Evolutionary conservation across 177 flowering plant genomes (phyloP).

Genomic region (Vitis hybrid): DNA sequence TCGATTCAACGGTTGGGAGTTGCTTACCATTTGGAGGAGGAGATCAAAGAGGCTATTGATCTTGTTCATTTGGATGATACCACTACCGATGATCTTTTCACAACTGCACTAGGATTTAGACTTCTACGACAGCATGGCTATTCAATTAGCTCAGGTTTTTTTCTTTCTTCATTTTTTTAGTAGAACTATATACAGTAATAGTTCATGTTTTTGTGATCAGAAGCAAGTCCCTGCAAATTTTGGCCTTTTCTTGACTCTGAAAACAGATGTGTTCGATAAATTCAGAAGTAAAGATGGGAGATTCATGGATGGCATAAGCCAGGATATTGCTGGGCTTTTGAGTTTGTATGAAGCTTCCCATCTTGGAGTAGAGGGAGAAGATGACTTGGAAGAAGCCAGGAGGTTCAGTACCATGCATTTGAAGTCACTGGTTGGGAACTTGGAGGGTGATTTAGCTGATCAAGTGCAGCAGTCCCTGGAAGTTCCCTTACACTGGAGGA

Average conservation of each 20-base stretch:
- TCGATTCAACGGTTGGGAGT: constrained; percentile 22
- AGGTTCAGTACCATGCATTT: constrained; percentile 13
- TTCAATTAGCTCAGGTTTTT: constrained; percentile 15
- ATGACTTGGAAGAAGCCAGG: constrained; percentile 29
- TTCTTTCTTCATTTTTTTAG: no score
- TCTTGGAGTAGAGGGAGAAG: constrained; percentile 21
- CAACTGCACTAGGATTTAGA: constrained; percentile 19
- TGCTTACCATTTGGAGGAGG: constrained; percentile 25
- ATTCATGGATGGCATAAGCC: constrained; percentile 16
- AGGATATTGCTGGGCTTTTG: constrained; percentile 24
- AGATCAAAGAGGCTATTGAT: constrained; percentile 12
- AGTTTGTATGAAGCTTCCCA: constrained; percentile 38
- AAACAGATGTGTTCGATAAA: constrained; percentile 25
- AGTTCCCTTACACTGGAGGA: constrained; percentile 27
- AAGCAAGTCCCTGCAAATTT: no score
- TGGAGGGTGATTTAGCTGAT: constrained; percentile 3
- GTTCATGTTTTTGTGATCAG: no score
- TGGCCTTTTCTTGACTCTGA: no score
- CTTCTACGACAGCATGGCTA: constrained; percentile 14
- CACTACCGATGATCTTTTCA: constrained; percentile 3
- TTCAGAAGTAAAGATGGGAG: constrained; percentile 19
- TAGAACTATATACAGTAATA: no score
- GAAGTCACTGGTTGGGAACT: neutral
- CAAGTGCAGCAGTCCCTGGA: constrained; percentile 18
- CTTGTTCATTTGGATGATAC: neutral